These are phyloP conservation scores for Sapria himalayana DNA, from an alignment of 345 rosid genomes.

Conservation along the genomic window DNA sequence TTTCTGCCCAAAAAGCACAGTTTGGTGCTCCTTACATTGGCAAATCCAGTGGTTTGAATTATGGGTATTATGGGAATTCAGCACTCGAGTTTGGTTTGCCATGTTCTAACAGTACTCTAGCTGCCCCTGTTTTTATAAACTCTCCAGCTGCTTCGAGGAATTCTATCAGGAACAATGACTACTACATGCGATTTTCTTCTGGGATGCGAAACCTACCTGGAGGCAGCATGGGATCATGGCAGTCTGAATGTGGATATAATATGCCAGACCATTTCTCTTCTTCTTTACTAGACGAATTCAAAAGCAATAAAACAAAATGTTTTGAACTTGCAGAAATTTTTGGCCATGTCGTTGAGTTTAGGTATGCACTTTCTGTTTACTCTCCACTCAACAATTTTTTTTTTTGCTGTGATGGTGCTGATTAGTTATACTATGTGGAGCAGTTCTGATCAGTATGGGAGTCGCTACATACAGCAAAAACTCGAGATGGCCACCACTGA, in stretches of 20 bases:
- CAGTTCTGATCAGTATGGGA: slow-evolving; percentile 92
- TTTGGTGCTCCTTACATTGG: slow-evolving; percentile 23
- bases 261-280: slow-evolving; percentile 32
- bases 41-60: slow-evolving; percentile 22
- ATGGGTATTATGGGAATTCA: slow-evolving; percentile 28
- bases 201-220: slow-evolving; percentile 31
- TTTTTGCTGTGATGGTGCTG: no score
- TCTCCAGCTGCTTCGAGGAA: slow-evolving; percentile 29
- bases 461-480: slow-evolving; percentile 91
- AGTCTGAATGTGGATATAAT: slow-evolving; percentile 22
- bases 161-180: slow-evolving; percentile 32
- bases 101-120: slow-evolving; percentile 29
- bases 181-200: slow-evolving; percentile 23
- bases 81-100: slow-evolving; percentile 30
- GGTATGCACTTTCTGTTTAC: slow-evolving; percentile 14
- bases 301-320: slow-evolving; percentile 50
- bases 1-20: slow-evolving; percentile 29
- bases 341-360: slow-evolving; percentile 62
- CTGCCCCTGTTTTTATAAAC: slow-evolving; percentile 21
- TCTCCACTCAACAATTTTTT: neutral
- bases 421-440: slow-evolving; percentile 2
- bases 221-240: slow-evolving; percentile 38
- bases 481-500: slow-evolving; percentile 78
- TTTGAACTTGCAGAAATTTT: slow-evolving; percentile 50
- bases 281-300: slow-evolving; percentile 45